Evolutionary conservation across 2,329 filamentous ascomycete genomes (phyloP).

Genomic region (Blastomyces parvus): DNA sequence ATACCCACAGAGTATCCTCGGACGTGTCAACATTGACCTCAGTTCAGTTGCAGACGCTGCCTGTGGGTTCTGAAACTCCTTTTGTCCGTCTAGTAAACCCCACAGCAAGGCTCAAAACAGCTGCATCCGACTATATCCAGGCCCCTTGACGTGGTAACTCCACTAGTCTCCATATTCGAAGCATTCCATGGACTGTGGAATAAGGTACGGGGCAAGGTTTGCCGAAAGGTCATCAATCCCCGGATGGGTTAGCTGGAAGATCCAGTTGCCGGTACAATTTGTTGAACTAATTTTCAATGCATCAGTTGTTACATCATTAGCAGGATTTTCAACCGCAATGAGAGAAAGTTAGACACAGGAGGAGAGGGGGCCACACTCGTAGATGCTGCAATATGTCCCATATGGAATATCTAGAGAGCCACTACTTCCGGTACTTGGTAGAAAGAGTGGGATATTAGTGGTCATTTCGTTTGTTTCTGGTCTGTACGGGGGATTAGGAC

Average conservation of each 20-base stretch:
- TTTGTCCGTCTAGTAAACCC: no score
- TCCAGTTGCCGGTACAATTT: background rate
- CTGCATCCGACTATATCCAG: no score
- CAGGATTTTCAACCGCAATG: no score
- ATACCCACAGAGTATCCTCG: background rate
- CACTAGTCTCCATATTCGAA: background rate
- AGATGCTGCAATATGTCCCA: slow-evolving; percentile 4
- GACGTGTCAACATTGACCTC: background rate
- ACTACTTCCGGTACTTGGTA: background rate
- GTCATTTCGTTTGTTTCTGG: background rate
- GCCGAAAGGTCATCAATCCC: background rate
- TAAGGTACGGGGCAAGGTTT: background rate
- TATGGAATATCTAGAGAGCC: slow-evolving; percentile 3
- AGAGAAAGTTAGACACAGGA: background rate
- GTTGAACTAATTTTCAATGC: background rate
- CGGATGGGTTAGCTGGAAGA: background rate
- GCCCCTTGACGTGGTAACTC: no score
- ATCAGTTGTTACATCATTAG: background rate
- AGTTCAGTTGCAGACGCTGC: no score
- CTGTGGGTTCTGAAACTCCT: no score
- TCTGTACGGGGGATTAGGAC: background rate
- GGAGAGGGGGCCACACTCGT: background rate
- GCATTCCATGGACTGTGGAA: background rate
- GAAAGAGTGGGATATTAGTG: background rate
- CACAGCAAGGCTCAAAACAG: no score